Conservation (phyloP, 2,329 filamentous ascomycete species). For the Chrysoporthe cubensis region DNA sequence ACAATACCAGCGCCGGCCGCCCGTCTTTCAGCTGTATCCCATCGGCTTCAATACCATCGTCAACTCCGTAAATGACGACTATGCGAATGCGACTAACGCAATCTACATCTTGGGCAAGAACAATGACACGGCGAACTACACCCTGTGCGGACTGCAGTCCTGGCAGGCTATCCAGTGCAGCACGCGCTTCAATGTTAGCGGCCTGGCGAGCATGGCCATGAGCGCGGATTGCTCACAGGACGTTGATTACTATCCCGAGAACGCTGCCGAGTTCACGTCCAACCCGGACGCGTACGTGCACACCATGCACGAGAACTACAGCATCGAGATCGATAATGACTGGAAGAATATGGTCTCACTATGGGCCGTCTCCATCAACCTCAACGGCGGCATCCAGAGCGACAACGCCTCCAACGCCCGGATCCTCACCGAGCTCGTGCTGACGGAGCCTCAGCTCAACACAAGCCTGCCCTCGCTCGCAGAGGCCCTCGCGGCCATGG, state of each 20-base stretch:
- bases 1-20: constrained; percentile 54
- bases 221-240: constrained; percentile 56
- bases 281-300: constrained; percentile 61
- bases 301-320: constrained; percentile 41
- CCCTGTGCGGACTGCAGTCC: constrained; percentile 69
- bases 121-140: constrained; percentile 52
- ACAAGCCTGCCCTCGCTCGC: constrained; percentile 66
- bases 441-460: constrained; percentile 47
- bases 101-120: constrained; percentile 69
- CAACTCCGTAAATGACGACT: constrained; percentile 49
- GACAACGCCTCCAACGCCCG: constrained; percentile 63
- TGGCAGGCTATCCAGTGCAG: constrained; percentile 68
- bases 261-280: not conserved
- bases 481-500: constrained; percentile 73
- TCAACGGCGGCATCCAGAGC: constrained; percentile 59
- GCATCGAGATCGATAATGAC: constrained; percentile 41
- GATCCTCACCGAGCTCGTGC: constrained; percentile 60
- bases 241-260: constrained; percentile 18
- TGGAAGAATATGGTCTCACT: constrained; percentile 59
- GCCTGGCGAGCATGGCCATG: constrained; percentile 62
- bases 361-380: constrained; percentile 59
- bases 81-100: constrained; percentile 44
- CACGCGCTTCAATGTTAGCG: constrained; percentile 62
- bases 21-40: constrained; percentile 60
- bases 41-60: constrained; percentile 67